Base-by-base conservation (phyloP, 495 filamentous ascomycete species). In the Aspergillus bertholletiae region DNA sequence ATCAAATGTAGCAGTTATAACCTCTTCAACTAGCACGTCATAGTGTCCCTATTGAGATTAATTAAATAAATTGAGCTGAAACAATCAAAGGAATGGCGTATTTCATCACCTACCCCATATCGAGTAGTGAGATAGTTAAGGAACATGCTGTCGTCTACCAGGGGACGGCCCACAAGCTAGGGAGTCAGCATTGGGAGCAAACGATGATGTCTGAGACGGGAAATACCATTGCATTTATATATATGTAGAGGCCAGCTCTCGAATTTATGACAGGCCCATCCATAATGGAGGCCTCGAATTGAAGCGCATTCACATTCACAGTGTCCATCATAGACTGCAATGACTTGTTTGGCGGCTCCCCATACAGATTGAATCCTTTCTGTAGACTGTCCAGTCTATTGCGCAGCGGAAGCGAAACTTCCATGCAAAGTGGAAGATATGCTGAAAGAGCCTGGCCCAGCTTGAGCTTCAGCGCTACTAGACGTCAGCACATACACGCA, bases 181-280 rank as follows among this genome's bases (percentile, higher is more conserved):
- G 43, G 37, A 55, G 57, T 80, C 51, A 85, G 74, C 51, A 53
- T 50, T 23, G 49, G 35, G 41, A 13, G 6, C 32, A 35, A 27
- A 18, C 27, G 9, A 23, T 23, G 26, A 18, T 43, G n/a, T 12
- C 18, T 13, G 18, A 12, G 20, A 0, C 37, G 35, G 22, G 26
- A 15, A 37, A 65, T 74, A 96, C 88, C 73, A 89, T 79, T 44
- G 92, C 84, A 67, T 90, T 92, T 27, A 98, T 74, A 66, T 93
- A 97, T n/a, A 97, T 78, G 68, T 92, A 97, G 58, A 97, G 75
- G 43, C 90, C 90, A 47, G 91, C 92, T 74, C 92, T 81, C n/a
- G 91, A 87, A 66, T 90, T 88, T 11, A 88, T 72, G 6, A 78
- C 72, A 1, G 88, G 86, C 5, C 87, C 69, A 58, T 92, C 87